phyloP scores from a whole-genome alignment of 176 grass and related monocot species.

The Poa pratensis region DNA sequence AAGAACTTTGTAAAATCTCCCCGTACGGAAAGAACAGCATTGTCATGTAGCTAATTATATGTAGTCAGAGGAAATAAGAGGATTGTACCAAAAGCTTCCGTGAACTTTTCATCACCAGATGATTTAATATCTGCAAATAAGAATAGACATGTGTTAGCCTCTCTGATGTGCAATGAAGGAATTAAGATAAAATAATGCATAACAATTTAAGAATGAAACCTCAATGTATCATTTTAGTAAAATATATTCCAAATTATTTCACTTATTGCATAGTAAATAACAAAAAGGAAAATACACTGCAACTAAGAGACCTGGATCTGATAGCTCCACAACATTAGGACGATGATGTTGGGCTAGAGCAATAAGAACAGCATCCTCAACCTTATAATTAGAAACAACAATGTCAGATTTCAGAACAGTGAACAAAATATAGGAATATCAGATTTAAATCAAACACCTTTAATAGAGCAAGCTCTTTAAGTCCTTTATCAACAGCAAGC shows the following conservation, averaged over 20 bases:
- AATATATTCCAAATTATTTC: constrained; percentile 28
- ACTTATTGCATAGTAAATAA: constrained; percentile 27
- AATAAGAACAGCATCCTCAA: constrained; percentile 92
- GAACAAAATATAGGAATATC: not conserved
- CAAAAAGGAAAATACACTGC: constrained; percentile 20
- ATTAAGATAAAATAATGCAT: not conserved
- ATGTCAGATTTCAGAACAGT: constrained; percentile 18
- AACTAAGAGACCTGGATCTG: constrained; percentile 55
- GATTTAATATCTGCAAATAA: constrained; percentile 72
- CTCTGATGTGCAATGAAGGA: constrained; percentile 14
- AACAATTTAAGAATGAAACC: not conserved
- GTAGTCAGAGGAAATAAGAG: constrained; percentile 15
- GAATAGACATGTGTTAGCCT: constrained; percentile 30
- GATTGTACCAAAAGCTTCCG: constrained; percentile 82
- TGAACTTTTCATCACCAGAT: constrained; percentile 74
- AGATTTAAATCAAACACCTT: constrained; percentile 59
- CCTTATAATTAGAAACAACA: constrained; percentile 48
- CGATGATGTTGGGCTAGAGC: constrained; percentile 63
- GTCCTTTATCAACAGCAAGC: constrained; percentile 93
- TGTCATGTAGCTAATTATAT: constrained; percentile 2
- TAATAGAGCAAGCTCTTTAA: constrained; percentile 81
- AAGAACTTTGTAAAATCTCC: not conserved
- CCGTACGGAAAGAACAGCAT: not conserved
- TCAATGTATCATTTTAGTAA: not conserved
- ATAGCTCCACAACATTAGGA: constrained; percentile 61